These are phyloP conservation scores for Apiotrichum akiyoshidainum DNA, from an alignment of 1,284 basidiomycete species.

Conservation along the genomic window DNA sequence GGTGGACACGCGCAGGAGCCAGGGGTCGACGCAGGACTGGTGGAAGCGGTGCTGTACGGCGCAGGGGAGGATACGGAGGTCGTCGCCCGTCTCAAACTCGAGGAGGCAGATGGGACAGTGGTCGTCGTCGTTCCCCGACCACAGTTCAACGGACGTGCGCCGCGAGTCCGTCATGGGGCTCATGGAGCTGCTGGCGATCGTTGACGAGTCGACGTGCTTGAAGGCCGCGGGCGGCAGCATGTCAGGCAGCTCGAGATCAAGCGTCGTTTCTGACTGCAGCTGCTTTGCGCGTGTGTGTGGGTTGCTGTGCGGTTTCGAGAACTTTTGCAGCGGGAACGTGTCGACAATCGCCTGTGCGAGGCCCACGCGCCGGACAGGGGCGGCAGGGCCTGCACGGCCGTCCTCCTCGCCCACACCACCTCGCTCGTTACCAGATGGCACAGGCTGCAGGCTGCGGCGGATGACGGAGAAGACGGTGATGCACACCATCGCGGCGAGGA, in stretches of 20 bases:
- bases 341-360: conserved; percentile 85
- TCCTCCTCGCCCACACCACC: background rate
- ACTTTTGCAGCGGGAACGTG: conserved; percentile 89
- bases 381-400: conserved; percentile 17
- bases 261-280: background rate
- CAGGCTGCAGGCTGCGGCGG: conserved; percentile 63
- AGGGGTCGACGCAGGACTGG: conserved; percentile 55
- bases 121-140: conserved; percentile 49
- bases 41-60: conserved; percentile 86
- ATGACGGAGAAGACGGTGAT: conserved; percentile 40
- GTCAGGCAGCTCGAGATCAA: conserved; percentile 9
- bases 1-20: conserved; percentile 75
- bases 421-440: background rate
- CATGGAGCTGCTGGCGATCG: conserved; percentile 9
- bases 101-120: conserved; percentile 91
- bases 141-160: background rate
- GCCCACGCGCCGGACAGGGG: conserved; percentile 58
- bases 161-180: conserved; percentile 2
- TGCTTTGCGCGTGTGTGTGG: background rate
- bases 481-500: conserved; percentile 70
- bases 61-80: conserved; percentile 81
- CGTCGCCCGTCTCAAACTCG: conserved; percentile 88
- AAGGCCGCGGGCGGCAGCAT: background rate
- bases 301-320: conserved; percentile 51
- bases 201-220: conserved; percentile 1